phyloP scores from a whole-genome alignment of 768 basidiomycete species.

The Lactarius evosmus region DNA sequence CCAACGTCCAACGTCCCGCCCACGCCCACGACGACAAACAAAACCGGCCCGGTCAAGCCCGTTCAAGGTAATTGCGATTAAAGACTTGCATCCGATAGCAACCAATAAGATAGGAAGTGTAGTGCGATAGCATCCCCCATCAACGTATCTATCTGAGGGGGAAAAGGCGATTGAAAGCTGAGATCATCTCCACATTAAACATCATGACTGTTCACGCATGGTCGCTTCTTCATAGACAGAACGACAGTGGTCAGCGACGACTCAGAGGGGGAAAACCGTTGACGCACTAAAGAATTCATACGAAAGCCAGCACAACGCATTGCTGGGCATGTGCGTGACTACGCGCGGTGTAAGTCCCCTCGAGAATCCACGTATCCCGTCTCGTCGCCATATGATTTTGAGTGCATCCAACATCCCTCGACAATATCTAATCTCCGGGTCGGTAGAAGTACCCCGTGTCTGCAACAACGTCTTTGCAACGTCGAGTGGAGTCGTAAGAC shows the following conservation, averaged over 20 bases:
- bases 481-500: slow-evolving; percentile 93
- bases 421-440: slow-evolving; percentile 78
- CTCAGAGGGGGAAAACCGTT: not conserved
- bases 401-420: slow-evolving; percentile 86
- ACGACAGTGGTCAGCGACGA: slow-evolving; percentile 3
- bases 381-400: slow-evolving; percentile 79
- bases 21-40: not conserved
- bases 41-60: not conserved
- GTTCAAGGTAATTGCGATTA: not conserved
- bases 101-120: slow-evolving; percentile 12
- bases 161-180: not conserved
- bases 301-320: slow-evolving; percentile 95
- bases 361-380: slow-evolving; percentile 81
- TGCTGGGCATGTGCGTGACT: slow-evolving; percentile 93
- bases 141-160: slow-evolving; percentile 8
- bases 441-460: slow-evolving; percentile 87
- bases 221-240: slow-evolving; percentile 16
- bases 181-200: not conserved
- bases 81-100: slow-evolving; percentile 7
- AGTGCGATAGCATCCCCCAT: slow-evolving; percentile 7
- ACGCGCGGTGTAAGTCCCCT: slow-evolving; percentile 90
- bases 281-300: slow-evolving; percentile 97
- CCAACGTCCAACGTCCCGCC: not conserved
- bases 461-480: slow-evolving; percentile 97
- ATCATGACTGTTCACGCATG: slow-evolving; percentile 22